Evolutionary conservation across 2,329 filamentous ascomycete species (phyloP), one percentile per base, ranked within the genome.

Genomic region (Fusarium hostae): DNA sequence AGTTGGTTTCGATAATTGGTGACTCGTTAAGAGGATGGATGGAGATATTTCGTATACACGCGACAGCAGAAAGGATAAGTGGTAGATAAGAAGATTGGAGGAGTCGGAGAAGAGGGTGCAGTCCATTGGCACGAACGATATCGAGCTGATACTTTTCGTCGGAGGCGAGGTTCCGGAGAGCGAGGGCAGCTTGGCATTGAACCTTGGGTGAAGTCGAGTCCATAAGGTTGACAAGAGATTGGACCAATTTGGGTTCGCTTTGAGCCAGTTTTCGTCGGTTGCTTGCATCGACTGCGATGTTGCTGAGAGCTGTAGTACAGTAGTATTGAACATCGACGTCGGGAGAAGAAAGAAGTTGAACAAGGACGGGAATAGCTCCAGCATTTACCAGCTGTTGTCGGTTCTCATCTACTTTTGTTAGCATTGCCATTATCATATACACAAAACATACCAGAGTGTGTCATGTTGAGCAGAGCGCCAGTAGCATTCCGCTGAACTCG

Each of bases 321-420:
- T 99, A 99, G 83, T 99, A 99, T 84, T 99, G 96, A 35, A 99
- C 96, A 79, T 99, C 96, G 74, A 98, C 95, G 78, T 99, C 96
- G 64, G 92, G 86, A 30, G 96, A 98, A 12, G 94, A 94, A 48
- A 99, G 90, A 28, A 99, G 90, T 79, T 98, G 94, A 43, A 99
- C 96, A 30, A 99, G 90, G 12, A 99, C 95, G 9, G 96, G 96
- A 73, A 99, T 98, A n/a, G 96, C 96, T 70, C 95, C 95, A 48
- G 96, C 96, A 74, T 97, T 97, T 74, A 99, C 96, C 32, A 99
- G 91, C 81, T 99, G 95, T 82, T 98, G 94, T 75, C 96, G 91
- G 82, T 99, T 99, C 82, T 99, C 96, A 81, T 98, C 96, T 96
- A 80, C 24, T 41, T 32, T 40, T 45, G 71, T 83, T 41, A 78